Conservation (phyloP, 176 grass and related monocot genomes). For the Oryza glumipatula region DNA sequence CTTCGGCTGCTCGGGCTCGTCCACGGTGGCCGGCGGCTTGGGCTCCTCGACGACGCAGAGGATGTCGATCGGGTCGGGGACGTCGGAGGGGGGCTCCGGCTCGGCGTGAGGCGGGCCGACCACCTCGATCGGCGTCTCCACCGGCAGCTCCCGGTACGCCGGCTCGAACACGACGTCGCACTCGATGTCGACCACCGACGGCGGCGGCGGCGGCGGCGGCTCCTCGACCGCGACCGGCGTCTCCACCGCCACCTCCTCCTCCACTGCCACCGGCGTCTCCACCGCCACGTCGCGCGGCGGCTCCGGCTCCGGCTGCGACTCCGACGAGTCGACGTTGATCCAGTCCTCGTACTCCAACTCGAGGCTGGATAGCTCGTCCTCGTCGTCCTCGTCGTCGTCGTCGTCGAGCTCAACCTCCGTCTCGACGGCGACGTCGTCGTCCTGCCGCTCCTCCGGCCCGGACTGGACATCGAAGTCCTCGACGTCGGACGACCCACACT, state of each 20-base stretch:
- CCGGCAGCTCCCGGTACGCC: conserved; percentile 20
- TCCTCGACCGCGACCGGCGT: conserved; percentile 5
- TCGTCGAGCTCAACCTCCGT: conserved; percentile 39
- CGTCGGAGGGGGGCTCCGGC: not conserved
- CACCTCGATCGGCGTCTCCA: conserved; percentile 52
- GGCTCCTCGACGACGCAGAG: conserved; percentile 41
- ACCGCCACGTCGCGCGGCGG: conserved; percentile 8
- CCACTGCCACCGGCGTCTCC: conserved; percentile 1
- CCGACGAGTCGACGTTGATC: conserved; percentile 33
- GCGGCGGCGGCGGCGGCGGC: not conserved
- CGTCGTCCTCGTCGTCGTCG: not conserved
- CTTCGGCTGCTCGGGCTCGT: conserved; percentile 10
- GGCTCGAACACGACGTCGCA: conserved; percentile 54
- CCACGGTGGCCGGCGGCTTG: not conserved
- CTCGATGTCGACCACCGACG: conserved; percentile 47
- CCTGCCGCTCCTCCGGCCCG: not conserved
- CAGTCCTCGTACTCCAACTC: conserved; percentile 43
- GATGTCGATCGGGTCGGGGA: conserved; percentile 34
- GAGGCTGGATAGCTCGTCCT: not conserved
- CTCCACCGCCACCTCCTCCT: conserved; percentile 18
- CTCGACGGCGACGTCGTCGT: conserved; percentile 1
- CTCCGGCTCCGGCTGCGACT: not conserved
- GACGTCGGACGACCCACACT: not conserved
- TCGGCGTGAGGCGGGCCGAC: conserved; percentile 13
- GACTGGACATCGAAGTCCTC: not conserved